A percentile compares a stretch with the other conserved stretches of the same genome.
phyloP scores from a whole-genome alignment of 2,329 filamentous ascomycete genomes.

The Colletotrichum lindemuthianum region DNA sequence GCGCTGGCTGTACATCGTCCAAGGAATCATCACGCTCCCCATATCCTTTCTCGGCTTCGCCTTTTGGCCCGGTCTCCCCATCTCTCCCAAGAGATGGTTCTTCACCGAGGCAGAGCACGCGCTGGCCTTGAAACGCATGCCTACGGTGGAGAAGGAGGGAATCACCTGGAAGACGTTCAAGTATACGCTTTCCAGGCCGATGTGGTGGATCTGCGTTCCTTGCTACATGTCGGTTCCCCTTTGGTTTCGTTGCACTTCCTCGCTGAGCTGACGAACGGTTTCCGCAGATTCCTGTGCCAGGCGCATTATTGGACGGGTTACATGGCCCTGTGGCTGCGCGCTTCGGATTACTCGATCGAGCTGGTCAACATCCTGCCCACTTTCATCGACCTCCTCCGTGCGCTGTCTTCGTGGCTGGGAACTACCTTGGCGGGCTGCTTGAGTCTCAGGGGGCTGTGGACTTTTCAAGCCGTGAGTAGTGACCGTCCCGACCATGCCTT shows the following conservation, averaged over 20 bases:
- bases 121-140: constrained; percentile 41
- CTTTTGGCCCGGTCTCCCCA: constrained; percentile 47
- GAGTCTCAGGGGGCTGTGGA: constrained; percentile 42
- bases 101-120: constrained; percentile 42
- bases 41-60: constrained; percentile 40
- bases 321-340: constrained; percentile 37
- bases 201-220: constrained; percentile 40
- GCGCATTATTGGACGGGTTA: constrained; percentile 39
- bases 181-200: constrained; percentile 37
- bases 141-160: constrained; percentile 37
- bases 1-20: constrained; percentile 54
- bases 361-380: constrained; percentile 37
- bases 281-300: constrained; percentile 37
- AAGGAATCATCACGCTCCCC: constrained; percentile 43
- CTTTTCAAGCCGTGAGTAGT: constrained; percentile 38
- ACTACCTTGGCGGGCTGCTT: constrained; percentile 42
- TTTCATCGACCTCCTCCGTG: constrained; percentile 41
- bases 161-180: constrained; percentile 40
- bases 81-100: constrained; percentile 43
- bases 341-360: constrained; percentile 31
- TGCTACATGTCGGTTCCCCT: constrained; percentile 33
- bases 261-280: background rate
- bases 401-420: constrained; percentile 43
- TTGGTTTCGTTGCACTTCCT: accelerated
- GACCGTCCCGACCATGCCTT: background rate